Percentiles rank a stretch among this genome's conserved stretches.
Conservation (phyloP, 176 grass and related monocot species). For the Dendrocalamus sinicus region DNA sequence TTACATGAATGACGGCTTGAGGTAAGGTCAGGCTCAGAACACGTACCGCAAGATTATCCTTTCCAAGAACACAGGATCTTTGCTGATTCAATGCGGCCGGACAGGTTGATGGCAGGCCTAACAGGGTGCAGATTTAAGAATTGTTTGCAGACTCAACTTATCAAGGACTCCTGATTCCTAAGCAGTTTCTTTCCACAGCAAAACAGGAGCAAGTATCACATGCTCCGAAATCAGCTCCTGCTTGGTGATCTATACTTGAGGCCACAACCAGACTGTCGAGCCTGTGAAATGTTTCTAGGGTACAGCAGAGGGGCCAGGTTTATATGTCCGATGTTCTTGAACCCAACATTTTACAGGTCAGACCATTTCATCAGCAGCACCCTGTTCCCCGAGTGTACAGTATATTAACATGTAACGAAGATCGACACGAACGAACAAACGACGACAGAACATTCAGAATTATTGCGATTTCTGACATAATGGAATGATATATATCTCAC, state of each 20-base stretch:
- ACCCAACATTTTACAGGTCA: constrained; percentile 42
- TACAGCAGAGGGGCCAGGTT: constrained; percentile 11
- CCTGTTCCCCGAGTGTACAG: constrained; percentile 18
- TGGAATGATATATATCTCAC: constrained; percentile 27
- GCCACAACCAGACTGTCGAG: constrained; percentile 26
- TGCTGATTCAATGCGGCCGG: background rate
- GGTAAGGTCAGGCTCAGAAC: background rate
- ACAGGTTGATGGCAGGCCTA: background rate
- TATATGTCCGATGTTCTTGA: constrained; percentile 6
- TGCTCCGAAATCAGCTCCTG: constrained; percentile 12
- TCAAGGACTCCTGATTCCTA: background rate
- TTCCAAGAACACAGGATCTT: constrained; percentile 4
- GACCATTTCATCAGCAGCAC: constrained; percentile 33
- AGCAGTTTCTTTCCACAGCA: constrained; percentile 22
- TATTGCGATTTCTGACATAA: constrained; percentile 45
- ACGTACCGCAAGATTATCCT: background rate
- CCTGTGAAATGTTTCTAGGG: constrained; percentile 37
- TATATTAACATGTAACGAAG: background rate
- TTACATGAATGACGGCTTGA: background rate
- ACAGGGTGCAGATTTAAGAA: constrained; percentile 1
- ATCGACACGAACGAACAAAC: constrained; percentile 28
- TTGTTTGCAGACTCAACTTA: constrained; percentile 6
- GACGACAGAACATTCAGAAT: constrained; percentile 29
- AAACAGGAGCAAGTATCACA: constrained; percentile 23
- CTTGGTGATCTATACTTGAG: constrained; percentile 23